phyloP scores from a whole-genome alignment of 345 rosid species.

The Gossypium thurberi region DNA sequence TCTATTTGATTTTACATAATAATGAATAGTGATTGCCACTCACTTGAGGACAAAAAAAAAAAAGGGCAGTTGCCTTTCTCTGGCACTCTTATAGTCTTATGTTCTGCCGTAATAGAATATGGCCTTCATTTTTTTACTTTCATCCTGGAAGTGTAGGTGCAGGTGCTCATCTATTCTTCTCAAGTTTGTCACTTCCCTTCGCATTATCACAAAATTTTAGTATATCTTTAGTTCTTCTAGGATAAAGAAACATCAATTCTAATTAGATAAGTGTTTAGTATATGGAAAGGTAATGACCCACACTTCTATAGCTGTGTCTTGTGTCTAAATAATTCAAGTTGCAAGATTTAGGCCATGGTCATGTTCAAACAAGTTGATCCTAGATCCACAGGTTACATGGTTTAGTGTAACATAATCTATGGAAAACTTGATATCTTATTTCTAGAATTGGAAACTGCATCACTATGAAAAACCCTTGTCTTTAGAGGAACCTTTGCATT shows the following conservation, averaged over 20 bases:
- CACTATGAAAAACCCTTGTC: neutral
- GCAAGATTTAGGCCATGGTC: neutral
- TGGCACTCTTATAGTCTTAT: neutral
- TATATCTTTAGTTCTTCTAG: neutral
- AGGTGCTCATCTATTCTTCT: neutral
- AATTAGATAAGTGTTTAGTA: neutral
- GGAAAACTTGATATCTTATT: neutral
- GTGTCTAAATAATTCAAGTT: neutral
- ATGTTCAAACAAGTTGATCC: neutral
- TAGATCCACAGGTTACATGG: neutral
- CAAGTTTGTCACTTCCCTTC: neutral
- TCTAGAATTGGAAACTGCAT: neutral
- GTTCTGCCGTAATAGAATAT: neutral
- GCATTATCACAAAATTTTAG: neutral
- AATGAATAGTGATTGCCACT: neutral
- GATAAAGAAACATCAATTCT: neutral
- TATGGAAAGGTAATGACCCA: neutral
- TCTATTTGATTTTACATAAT: neutral
- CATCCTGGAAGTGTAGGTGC: neutral
- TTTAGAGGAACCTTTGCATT: constrained; percentile 1
- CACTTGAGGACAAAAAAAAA: neutral
- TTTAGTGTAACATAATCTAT: neutral
- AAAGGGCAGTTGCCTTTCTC: neutral
- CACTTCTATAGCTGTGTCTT: neutral
- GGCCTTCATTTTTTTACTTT: neutral